Percentiles rank a stretch among this genome's conserved stretches.
These are phyloP conservation scores for Penicillium cinerascens DNA, from an alignment of 495 filamentous ascomycete species.

Conservation along the genomic window DNA sequence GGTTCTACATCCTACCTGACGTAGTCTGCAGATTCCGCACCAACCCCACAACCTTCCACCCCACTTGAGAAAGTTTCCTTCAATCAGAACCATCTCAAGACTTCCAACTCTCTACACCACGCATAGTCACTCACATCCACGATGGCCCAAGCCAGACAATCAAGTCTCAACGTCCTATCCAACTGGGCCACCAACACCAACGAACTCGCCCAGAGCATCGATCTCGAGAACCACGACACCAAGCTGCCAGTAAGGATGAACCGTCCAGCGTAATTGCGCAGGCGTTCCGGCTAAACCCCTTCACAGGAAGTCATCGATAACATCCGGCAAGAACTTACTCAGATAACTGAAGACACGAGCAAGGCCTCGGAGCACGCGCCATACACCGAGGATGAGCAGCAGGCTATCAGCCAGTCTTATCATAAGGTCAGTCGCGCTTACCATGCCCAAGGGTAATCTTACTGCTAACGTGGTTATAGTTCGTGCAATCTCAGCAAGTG, in stretches of 20 bases:
- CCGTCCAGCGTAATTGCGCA: too few species aligned
- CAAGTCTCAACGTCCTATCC: not conserved
- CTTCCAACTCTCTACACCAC: not conserved
- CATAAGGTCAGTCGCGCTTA: not conserved
- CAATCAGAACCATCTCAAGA: not conserved
- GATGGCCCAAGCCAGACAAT: not conserved
- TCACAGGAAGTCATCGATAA: not conserved
- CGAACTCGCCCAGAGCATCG: not conserved
- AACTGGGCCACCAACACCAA: not conserved
- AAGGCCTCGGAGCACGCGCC: not conserved
- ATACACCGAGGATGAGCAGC: not conserved
- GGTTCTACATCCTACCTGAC: not conserved
- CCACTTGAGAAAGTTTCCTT: not conserved
- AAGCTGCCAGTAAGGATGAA: not conserved
- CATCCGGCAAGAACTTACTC: not conserved
- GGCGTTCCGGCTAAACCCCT: not conserved
- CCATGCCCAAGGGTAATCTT: too few species aligned
- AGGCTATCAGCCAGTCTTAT: not conserved
- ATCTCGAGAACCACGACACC: not conserved
- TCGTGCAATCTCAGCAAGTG: not conserved
- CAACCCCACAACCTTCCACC: not conserved
- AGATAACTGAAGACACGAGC: not conserved
- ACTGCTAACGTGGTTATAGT: not conserved
- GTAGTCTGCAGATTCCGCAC: not conserved
- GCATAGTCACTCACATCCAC: not conserved